Conservation (phyloP, 306 rosid species). For the Cucumis hystrix region DNA sequence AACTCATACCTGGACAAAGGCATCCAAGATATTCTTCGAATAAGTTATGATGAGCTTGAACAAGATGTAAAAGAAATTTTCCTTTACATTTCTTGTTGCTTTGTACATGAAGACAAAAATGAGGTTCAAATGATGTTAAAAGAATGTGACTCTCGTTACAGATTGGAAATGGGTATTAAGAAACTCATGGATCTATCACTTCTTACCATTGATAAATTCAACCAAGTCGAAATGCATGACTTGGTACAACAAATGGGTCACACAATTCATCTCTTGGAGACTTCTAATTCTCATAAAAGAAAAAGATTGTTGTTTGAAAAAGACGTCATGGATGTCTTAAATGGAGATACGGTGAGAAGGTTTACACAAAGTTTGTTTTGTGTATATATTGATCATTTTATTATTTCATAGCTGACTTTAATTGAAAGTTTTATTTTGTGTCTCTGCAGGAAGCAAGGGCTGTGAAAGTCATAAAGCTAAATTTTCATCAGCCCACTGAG, state of each 20-base stretch:
- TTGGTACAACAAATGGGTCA: conserved; percentile 24
- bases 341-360: background rate
- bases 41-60: conserved; percentile 11
- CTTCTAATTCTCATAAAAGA: background rate
- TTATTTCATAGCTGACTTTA: no score
- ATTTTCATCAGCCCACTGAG: background rate
- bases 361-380: no score
- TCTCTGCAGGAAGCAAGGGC: background rate
- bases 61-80: conserved; percentile 11
- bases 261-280: conserved; percentile 7
- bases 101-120: background rate
- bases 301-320: background rate
- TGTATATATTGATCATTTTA: no score
- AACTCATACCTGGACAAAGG: background rate
- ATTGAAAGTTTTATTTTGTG: no score
- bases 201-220: background rate
- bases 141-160: conserved; percentile 4
- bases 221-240: conserved; percentile 8
- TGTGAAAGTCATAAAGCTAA: background rate
- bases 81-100: conserved; percentile 27
- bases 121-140: conserved; percentile 7
- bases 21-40: conserved; percentile 6
- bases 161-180: conserved; percentile 9
- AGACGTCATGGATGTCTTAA: background rate
- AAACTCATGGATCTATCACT: conserved; percentile 14